Evolutionary conservation across 2,329 filamentous ascomycete genomes (phyloP).

Genomic region (Dactylellina leptospora): DNA sequence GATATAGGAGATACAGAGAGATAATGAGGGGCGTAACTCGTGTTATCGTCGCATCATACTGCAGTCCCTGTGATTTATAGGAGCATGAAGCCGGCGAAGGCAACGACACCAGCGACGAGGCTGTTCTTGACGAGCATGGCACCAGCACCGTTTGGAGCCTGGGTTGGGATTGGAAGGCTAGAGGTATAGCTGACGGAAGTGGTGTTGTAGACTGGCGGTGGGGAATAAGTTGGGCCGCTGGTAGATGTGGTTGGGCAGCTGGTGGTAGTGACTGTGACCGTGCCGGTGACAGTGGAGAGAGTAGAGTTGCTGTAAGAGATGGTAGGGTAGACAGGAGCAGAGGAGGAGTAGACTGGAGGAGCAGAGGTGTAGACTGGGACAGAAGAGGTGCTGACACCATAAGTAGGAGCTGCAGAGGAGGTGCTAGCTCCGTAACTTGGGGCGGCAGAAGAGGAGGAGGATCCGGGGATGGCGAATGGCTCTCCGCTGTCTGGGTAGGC

Average conservation of each 20-base stretch:
- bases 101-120: constrained; percentile 33
- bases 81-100: constrained; percentile 49
- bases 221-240: constrained; percentile 51
- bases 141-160: constrained; percentile 37
- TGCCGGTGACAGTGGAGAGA: constrained; percentile 25
- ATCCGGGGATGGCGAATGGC: constrained; percentile 33
- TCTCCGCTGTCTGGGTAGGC: constrained; percentile 21
- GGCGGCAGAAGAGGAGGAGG: constrained; percentile 17
- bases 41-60: constrained; percentile 3
- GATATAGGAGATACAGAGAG: not conserved
- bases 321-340: constrained; percentile 23
- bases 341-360: constrained; percentile 55
- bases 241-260: constrained; percentile 51
- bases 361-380: constrained; percentile 58
- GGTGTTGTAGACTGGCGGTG: constrained; percentile 10
- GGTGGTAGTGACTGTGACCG: constrained; percentile 37
- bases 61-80: constrained; percentile 13
- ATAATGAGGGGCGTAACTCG: not conserved
- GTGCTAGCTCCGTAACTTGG: not conserved
- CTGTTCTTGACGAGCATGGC: constrained; percentile 36
- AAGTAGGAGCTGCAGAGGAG: constrained; percentile 58
- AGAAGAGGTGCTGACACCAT: constrained; percentile 58
- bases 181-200: constrained; percentile 20
- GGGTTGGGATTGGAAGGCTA: constrained; percentile 40
- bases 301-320: constrained; percentile 13